Evolutionary conservation across 208 protist species (phyloP).

Genomic region (Plasmodiophora brassicae): DNA sequence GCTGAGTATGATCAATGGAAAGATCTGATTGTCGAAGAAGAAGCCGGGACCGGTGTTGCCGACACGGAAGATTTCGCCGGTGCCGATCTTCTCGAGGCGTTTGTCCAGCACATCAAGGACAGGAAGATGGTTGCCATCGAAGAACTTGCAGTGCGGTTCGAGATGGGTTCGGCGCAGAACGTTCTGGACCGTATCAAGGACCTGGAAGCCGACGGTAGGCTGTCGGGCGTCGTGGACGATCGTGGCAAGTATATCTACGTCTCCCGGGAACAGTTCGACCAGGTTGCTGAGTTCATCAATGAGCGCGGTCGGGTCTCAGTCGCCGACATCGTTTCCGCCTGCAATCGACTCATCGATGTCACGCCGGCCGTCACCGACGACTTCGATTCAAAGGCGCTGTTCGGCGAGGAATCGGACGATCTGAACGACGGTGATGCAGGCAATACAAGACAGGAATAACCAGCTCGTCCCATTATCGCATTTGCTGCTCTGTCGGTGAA

Average conservation of each 20-base stretch:
- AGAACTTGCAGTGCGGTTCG: neutral
- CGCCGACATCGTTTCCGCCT: neutral
- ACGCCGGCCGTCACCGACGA: neutral
- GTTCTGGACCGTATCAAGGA: neutral
- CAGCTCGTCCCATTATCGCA: too few species aligned
- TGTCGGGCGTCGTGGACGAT: neutral
- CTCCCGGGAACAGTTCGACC: neutral
- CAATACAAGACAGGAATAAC: too few species aligned
- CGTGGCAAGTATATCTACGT: neutral
- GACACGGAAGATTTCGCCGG: neutral
- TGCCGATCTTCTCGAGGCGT: neutral
- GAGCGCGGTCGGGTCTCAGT: neutral
- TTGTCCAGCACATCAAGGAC: neutral
- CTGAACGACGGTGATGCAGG: too few species aligned
- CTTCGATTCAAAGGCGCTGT: neutral
- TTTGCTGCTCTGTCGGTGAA: too few species aligned
- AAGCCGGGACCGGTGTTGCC: neutral
- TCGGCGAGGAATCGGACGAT: too few species aligned
- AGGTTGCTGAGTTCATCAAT: neutral
- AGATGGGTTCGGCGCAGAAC: neutral
- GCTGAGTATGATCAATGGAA: neutral
- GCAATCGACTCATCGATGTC: neutral
- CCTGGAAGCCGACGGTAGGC: neutral
- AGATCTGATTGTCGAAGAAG: neutral
- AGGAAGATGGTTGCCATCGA: neutral